phyloP scores from a whole-genome alignment of 108 stramenopile genomes.

The Tribonema minus region DNA sequence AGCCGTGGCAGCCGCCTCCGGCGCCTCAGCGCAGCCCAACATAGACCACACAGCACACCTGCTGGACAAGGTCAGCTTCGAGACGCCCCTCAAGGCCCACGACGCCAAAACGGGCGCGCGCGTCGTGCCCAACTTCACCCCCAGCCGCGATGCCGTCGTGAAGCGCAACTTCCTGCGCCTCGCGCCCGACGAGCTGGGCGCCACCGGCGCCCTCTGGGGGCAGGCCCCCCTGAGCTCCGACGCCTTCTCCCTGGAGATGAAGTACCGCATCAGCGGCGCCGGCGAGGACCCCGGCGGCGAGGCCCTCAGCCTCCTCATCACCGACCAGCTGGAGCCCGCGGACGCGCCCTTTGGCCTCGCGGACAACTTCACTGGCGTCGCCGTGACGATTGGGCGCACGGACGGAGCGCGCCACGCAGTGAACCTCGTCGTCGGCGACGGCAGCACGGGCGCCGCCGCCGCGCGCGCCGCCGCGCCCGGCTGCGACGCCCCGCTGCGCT shows the following conservation, averaged over 20 bases:
- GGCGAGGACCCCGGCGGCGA: not conserved
- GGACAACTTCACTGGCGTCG: constrained; percentile 2
- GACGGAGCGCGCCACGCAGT: constrained; percentile 1
- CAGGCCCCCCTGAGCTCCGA: not conserved
- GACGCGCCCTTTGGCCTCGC: constrained; percentile 9
- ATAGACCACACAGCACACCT: too few relatives aligned
- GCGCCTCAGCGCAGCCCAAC: too few relatives aligned
- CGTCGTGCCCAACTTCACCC: constrained; percentile 19
- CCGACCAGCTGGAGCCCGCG: not conserved
- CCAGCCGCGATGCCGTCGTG: not conserved
- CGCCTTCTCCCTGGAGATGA: not conserved
- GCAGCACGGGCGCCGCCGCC: not conserved
- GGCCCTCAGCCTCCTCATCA: not conserved
- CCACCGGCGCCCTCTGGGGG: not conserved
- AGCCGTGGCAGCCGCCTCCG: too few relatives aligned
- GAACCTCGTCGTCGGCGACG: constrained; percentile 12
- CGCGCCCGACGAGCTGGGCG: not conserved
- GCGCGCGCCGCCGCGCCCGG: not conserved
- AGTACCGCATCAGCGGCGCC: not conserved
- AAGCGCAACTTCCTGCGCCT: not conserved
- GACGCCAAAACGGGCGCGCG: constrained; percentile 33
- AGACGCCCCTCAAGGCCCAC: constrained; percentile 21
- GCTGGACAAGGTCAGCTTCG: not conserved
- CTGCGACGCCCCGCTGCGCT: constrained; percentile 18
- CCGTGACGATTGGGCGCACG: too few relatives aligned